Percentiles rank a stretch among this genome's conserved stretches.
Conservation (phyloP, 2,329 filamentous ascomycete species). For the Aspergillus pseudoterreus region DNA sequence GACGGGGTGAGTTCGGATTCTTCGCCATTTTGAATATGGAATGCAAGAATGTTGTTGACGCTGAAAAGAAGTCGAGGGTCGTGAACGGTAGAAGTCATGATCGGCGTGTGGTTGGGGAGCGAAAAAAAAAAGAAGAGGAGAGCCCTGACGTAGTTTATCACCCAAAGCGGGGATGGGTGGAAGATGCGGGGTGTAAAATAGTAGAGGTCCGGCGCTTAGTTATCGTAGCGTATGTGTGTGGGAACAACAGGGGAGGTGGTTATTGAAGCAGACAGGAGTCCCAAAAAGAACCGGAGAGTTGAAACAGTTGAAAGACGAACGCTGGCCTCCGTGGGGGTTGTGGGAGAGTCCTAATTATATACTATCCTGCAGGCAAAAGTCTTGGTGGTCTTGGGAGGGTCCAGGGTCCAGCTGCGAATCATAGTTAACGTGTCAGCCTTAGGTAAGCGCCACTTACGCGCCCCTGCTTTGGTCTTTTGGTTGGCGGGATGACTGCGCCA, state of each 20-base stretch:
- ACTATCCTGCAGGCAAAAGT: constrained; percentile 4
- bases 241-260: no score
- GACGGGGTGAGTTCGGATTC: constrained; percentile 79
- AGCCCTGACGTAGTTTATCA: not conserved
- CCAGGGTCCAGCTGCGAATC: not conserved
- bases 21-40: constrained; percentile 83
- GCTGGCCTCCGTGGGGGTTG: constrained; percentile 2
- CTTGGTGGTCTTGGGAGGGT: constrained; percentile 11
- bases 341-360: not conserved
- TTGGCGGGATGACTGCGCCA: no score
- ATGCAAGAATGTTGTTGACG: constrained; percentile 81
- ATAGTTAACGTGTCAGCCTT: not conserved
- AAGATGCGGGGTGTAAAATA: not conserved
- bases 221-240: not conserved
- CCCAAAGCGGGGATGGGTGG: not conserved
- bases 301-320: constrained; percentile 3
- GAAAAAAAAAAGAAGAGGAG: not conserved
- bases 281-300: no score
- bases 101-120: not conserved
- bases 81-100: constrained; percentile 26
- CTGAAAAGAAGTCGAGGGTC: constrained; percentile 41
- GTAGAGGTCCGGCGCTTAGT: not conserved
- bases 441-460: not conserved
- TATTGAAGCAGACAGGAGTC: no score
- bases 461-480: no score